Percentiles rank a stretch among this genome's conserved stretches.
phyloP scores from a whole-genome alignment of 1,284 basidiomycete species.

The Thelephora terrestris region DNA sequence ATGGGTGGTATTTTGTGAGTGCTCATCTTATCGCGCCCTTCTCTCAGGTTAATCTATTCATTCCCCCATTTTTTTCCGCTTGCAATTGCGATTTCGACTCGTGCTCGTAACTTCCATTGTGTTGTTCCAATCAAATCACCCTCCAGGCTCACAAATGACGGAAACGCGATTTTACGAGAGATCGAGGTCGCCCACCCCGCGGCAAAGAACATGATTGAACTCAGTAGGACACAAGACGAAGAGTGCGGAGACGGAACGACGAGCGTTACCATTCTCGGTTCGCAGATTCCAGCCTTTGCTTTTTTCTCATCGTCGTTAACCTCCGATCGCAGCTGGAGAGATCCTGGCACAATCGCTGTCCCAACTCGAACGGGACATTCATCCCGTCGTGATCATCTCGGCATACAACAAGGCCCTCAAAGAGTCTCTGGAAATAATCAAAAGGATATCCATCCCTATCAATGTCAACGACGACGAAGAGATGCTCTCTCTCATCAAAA shows the following conservation, averaged over 20 bases:
- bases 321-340: slow-evolving; percentile 68
- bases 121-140: background rate
- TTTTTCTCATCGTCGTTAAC: background rate
- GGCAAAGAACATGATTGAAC: slow-evolving; percentile 99
- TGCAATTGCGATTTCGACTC: background rate
- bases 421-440: slow-evolving; percentile 83
- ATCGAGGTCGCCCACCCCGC: slow-evolving; percentile 98
- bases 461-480: slow-evolving; percentile 80
- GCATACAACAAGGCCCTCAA: slow-evolving; percentile 95
- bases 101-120: background rate
- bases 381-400: slow-evolving; percentile 97
- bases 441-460: slow-evolving; percentile 84
- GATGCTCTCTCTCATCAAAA: too few species aligned
- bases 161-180: slow-evolving; percentile 94
- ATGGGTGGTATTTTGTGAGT: slow-evolving; percentile 96
- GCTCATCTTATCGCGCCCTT: slow-evolving; percentile 1
- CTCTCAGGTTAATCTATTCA: slow-evolving; percentile 1
- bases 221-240: slow-evolving; percentile 95
- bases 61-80: too few species aligned
- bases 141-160: slow-evolving; percentile 87
- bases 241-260: slow-evolving; percentile 98
- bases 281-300: slow-evolving; percentile 16
- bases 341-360: slow-evolving; percentile 93
- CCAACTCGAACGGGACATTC: slow-evolving; percentile 91
- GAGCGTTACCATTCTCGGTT: slow-evolving; percentile 93